Percentiles rank a stretch among this genome's conserved stretches.
These are phyloP conservation scores for Parascedosporium putredinis DNA, from an alignment of 2,329 filamentous ascomycete genomes.

Conservation along the genomic window DNA sequence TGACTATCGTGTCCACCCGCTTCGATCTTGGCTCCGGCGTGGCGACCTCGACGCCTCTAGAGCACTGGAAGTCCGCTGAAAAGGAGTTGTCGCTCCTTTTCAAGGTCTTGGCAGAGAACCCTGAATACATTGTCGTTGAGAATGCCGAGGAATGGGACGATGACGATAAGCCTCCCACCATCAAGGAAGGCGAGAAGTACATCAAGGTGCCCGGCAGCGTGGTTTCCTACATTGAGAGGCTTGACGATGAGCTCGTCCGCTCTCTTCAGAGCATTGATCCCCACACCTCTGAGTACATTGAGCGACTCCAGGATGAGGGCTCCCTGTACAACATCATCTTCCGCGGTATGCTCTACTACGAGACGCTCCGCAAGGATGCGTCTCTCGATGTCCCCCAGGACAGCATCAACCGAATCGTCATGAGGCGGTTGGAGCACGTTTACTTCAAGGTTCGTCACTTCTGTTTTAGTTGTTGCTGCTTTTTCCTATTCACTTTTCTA, in stretches of 20 bases:
- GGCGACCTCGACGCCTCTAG: slow-evolving; percentile 75
- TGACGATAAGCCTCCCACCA: slow-evolving; percentile 80
- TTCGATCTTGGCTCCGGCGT: slow-evolving; percentile 82
- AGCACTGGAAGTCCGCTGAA: slow-evolving; percentile 94
- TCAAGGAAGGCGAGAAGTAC: slow-evolving; percentile 64
- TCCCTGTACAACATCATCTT: slow-evolving; percentile 87
- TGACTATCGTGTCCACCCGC: slow-evolving; percentile 83
- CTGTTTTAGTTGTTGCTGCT: background rate
- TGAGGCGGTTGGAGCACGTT: slow-evolving; percentile 89
- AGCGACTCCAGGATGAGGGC: slow-evolving; percentile 84
- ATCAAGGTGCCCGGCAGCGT: slow-evolving; percentile 90
- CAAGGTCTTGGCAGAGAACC: slow-evolving; percentile 66
- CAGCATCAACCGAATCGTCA: slow-evolving; percentile 81
- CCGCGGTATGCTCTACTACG: slow-evolving; percentile 78
- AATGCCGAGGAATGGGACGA: slow-evolving; percentile 97
- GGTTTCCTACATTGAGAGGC: slow-evolving; percentile 85
- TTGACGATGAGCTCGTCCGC: slow-evolving; percentile 93
- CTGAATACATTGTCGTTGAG: slow-evolving; percentile 78
- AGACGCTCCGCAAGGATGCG: slow-evolving; percentile 61
- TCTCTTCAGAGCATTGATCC: slow-evolving; percentile 97
- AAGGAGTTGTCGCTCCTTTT: slow-evolving; percentile 74
- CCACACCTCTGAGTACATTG: slow-evolving; percentile 97
- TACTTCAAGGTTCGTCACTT: slow-evolving; percentile 75
- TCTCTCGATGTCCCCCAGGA: slow-evolving; percentile 71
- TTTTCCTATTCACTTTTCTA: too few species aligned